These are phyloP conservation scores for Debaryomyces hansenii DNA, from an alignment of 805 yeast genomes.

Conservation along the genomic window DNA sequence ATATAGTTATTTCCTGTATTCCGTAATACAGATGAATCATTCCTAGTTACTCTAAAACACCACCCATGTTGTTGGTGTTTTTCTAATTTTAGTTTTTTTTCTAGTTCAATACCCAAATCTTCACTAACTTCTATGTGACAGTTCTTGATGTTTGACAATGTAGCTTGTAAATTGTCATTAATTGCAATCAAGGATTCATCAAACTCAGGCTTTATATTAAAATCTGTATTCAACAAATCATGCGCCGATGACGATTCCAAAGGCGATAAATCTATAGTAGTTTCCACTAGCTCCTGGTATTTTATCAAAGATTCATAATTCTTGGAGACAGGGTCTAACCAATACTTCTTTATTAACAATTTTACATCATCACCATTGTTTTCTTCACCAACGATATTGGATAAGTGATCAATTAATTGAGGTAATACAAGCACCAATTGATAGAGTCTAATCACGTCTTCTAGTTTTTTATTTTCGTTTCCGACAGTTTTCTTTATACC, in stretches of 20 bases:
- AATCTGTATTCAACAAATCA: slow-evolving; percentile 56
- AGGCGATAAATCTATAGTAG: slow-evolving; percentile 85
- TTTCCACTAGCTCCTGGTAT: slow-evolving; percentile 83
- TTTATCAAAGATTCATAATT: slow-evolving; percentile 56
- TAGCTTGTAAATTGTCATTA: slow-evolving; percentile 53
- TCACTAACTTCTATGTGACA: slow-evolving; percentile 68
- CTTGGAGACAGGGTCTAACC: slow-evolving; percentile 58
- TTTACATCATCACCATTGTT: slow-evolving; percentile 22
- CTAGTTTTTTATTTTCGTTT: slow-evolving; percentile 60
- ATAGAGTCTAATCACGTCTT: slow-evolving; percentile 86
- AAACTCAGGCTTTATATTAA: slow-evolving; percentile 84
- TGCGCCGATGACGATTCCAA: slow-evolving; percentile 52
- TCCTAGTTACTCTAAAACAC: slow-evolving; percentile 91
- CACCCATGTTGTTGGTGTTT: slow-evolving; percentile 87
- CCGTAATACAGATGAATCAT: slow-evolving; percentile 80
- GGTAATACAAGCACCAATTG: slow-evolving; percentile 77
- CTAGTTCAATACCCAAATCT: slow-evolving; percentile 77
- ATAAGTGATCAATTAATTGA: slow-evolving; percentile 56
- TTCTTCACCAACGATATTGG: slow-evolving; percentile 37
- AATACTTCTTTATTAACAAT: slow-evolving; percentile 45
- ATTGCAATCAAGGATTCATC: slow-evolving; percentile 72
- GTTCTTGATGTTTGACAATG: slow-evolving; percentile 54
- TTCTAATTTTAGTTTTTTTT: slow-evolving; percentile 86
- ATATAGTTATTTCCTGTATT: slow-evolving; percentile 53
- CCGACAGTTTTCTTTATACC: slow-evolving; percentile 30